phyloP scores from a whole-genome alignment of 495 filamentous ascomycete genomes.

The Pyrenula massariospora region DNA sequence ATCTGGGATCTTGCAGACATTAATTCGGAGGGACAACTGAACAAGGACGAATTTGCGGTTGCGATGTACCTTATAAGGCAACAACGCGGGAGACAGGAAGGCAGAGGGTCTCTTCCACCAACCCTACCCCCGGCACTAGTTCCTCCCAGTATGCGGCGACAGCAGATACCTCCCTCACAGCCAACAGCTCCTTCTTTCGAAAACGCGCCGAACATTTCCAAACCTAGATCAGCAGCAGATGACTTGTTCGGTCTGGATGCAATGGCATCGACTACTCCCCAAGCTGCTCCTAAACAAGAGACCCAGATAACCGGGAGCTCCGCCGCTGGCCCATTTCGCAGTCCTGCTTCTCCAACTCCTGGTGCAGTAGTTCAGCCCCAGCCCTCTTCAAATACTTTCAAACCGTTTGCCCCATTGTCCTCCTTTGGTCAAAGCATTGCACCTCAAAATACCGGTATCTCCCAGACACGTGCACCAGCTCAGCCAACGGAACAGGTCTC shows the following conservation, averaged over 20 bases:
- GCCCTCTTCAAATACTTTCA: slow-evolving; percentile 47
- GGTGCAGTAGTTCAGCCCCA: slow-evolving; percentile 6
- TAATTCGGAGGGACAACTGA: slow-evolving; percentile 75
- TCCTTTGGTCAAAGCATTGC: slow-evolving; percentile 78
- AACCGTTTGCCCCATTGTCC: slow-evolving; percentile 83
- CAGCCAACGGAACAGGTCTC: slow-evolving; percentile 42
- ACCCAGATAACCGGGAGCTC: slow-evolving; percentile 67
- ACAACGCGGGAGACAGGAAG: slow-evolving; percentile 61
- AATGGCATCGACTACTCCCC: slow-evolving; percentile 36
- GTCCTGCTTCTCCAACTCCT: slow-evolving; percentile 27
- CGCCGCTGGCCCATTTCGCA: slow-evolving; percentile 19
- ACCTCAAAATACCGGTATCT: slow-evolving; percentile 66
- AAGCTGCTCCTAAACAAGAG: slow-evolving; percentile 44
- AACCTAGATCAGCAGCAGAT: slow-evolving; percentile 68
- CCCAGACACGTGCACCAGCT: slow-evolving; percentile 29
- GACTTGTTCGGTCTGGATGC: slow-evolving; percentile 86
- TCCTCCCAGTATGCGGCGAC: slow-evolving; percentile 78
- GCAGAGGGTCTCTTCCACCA: slow-evolving; percentile 48
- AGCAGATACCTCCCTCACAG: slow-evolving; percentile 36
- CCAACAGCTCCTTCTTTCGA: slow-evolving; percentile 40
- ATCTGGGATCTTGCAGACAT: slow-evolving; percentile 98
- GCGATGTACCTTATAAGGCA: slow-evolving; percentile 95
- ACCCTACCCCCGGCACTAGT: slow-evolving; percentile 68
- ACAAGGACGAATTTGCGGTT: slow-evolving; percentile 84
- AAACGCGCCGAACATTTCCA: slow-evolving; percentile 25